Evolutionary conservation across 2,329 filamentous ascomycete genomes (phyloP), one percentile per base, ranked within the genome.

Genomic region (Apiospora marii): DNA sequence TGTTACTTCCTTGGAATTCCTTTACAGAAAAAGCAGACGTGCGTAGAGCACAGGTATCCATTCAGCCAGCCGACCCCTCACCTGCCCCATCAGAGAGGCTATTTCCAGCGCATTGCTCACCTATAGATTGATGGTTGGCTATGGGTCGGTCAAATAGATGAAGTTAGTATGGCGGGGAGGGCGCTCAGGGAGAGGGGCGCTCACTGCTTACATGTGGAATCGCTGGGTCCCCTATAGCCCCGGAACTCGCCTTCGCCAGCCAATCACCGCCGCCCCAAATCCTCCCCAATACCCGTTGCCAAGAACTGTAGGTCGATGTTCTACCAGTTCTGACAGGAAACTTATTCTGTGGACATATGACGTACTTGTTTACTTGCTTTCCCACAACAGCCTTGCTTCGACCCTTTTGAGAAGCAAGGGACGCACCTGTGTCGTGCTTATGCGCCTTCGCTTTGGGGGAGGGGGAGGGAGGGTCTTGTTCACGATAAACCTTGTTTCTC

Each of bases 321-420:
- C 41, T 5, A 41, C 58, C 22, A 64, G 34, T 19, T n/a, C 34
- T n/a, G 34, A 14, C 58, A 64, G 58, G 19, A 64, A 64, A 64
- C 58, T 64, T 64, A 64, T 64, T 64, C 58, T 37, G 58, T 64
- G 58, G 58, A 8, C 58, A 24, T 37, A 64, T 64, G 58, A 64
- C 58, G 58, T 64, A 64, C 58, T 41, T 64, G 34, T 64, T 64
- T 13, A 64, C n/a, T 41, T 41, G 19, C 58, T 41, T 41, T 41
- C 8, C 3, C 30, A n/a, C 22, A 24, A 22, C 49, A 22, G 30
- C 58, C 58, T 41, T 64, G 34, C 13, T 24, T 24, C 22, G 5
- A 41, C 10, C 16, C 22, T 22, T 37, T 19, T 8, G 37, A 19
- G 37, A 3, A 19, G 13, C 37, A 37, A 61, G 53, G 19, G 14